Conservation (phyloP, 805 yeast genomes). For the Spathaspora girioi region DNA sequence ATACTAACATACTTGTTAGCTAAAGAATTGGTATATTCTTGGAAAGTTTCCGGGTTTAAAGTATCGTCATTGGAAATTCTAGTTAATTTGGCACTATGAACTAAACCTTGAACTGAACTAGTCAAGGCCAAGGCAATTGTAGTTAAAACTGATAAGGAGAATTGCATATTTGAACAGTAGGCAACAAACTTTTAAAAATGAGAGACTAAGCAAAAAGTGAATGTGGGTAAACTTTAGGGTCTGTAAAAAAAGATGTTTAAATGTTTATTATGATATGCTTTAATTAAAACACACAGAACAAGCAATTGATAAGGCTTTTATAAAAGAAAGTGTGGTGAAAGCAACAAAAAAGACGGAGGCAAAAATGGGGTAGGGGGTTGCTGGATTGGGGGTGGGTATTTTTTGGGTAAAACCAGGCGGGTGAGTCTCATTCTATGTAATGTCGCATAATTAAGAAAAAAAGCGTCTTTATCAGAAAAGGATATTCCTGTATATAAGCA, state of each 20-base stretch:
- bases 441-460: neutral
- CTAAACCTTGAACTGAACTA: constrained; percentile 43
- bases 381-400: neutral
- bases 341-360: neutral
- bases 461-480: neutral
- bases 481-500: neutral
- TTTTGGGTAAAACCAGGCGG: neutral
- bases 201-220: neutral
- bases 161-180: constrained; percentile 20
- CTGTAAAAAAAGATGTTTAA: neutral
- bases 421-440: neutral
- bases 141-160: constrained; percentile 35
- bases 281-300: too few species aligned
- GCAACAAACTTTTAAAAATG: neutral
- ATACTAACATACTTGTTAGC: constrained; percentile 58
- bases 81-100: constrained; percentile 53
- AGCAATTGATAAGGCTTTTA: too few species aligned
- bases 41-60: constrained; percentile 47
- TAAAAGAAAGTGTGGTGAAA: neutral
- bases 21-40: constrained; percentile 53
- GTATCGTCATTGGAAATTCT: constrained; percentile 58
- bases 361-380: neutral
- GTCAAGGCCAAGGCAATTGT: constrained; percentile 40
- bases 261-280: neutral
- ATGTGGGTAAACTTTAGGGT: neutral